Evolutionary conservation across 352 stramenopile species (phyloP).

Genomic region (Phytopythium sindhum): DNA sequence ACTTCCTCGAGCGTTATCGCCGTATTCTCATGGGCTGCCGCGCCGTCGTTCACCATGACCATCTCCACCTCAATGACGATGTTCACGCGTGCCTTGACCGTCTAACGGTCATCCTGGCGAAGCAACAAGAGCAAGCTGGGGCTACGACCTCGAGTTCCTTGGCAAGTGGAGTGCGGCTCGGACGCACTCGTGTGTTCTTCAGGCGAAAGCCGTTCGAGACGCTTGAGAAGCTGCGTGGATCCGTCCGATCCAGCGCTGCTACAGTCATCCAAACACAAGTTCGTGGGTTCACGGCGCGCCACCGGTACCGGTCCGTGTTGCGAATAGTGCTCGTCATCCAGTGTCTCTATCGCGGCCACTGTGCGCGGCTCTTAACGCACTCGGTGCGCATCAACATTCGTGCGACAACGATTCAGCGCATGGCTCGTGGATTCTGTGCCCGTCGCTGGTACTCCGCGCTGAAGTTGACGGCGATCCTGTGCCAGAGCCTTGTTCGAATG

Average conservation of each 20-base stretch:
- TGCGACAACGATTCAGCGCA: constrained; percentile 40
- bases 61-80: background rate
- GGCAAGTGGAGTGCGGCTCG: constrained; percentile 63
- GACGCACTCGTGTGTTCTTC: constrained; percentile 94
- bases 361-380: constrained; percentile 27
- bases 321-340: constrained; percentile 43
- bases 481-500: constrained; percentile 55
- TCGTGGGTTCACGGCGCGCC: constrained; percentile 42
- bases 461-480: constrained; percentile 30
- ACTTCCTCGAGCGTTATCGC: constrained; percentile 75
- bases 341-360: constrained; percentile 30
- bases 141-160: background rate
- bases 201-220: constrained; percentile 92
- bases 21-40: constrained; percentile 39
- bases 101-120: background rate
- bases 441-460: constrained; percentile 38
- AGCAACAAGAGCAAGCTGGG: background rate
- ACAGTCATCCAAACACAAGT: constrained; percentile 50
- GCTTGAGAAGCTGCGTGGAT: constrained; percentile 71
- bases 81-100: constrained; percentile 8
- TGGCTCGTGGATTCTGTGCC: constrained; percentile 24
- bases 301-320: constrained; percentile 31
- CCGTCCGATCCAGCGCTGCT: constrained; percentile 26
- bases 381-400: constrained; percentile 39
- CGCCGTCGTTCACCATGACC: constrained; percentile 7